phyloP scores from a whole-genome alignment of 805 yeast species.

The Metschnikowia amazonensis region DNA sequence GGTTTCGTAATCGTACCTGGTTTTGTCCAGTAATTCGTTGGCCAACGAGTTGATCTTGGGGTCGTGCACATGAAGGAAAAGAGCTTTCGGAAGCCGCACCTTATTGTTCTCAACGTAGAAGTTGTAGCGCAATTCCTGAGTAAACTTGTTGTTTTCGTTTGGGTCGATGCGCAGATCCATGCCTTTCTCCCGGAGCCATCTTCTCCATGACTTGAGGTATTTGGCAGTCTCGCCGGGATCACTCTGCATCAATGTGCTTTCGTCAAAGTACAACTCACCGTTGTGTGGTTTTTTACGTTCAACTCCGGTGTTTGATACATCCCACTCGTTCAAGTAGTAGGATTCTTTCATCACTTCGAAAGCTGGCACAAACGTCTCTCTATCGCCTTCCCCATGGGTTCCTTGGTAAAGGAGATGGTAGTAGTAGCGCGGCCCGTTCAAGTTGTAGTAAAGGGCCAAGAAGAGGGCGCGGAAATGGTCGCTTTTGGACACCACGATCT shows the following conservation, averaged over 20 bases:
- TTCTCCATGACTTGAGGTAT: constrained; percentile 24
- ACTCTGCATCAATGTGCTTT: constrained; percentile 32
- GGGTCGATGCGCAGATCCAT: constrained; percentile 31
- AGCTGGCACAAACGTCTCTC: constrained; percentile 38
- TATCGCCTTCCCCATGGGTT: constrained; percentile 31
- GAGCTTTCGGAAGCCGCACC: constrained; percentile 20
- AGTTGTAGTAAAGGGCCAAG: constrained; percentile 34
- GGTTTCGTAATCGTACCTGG: constrained; percentile 19
- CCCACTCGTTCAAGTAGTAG: constrained; percentile 24
- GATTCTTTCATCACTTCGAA: constrained; percentile 33
- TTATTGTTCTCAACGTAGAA: constrained; percentile 15
- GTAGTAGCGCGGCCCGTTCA: constrained; percentile 27
- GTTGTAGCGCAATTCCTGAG: constrained; percentile 20
- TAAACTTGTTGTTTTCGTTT: constrained; percentile 26
- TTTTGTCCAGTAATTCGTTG: constrained; percentile 15
- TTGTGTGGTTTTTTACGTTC: constrained; percentile 3
- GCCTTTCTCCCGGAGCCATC: constrained; percentile 21
- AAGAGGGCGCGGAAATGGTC: constrained; percentile 29
- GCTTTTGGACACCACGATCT: constrained; percentile 32
- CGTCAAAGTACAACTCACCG: constrained; percentile 18
- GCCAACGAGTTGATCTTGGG: constrained; percentile 31
- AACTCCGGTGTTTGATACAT: constrained; percentile 17
- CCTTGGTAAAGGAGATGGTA: constrained; percentile 35
- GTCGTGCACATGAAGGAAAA: constrained; percentile 31
- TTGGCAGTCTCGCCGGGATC: constrained; percentile 23